Evolutionary conservation across 805 yeast species (phyloP).

Genomic region (Kurtzmaniella fragi): DNA sequence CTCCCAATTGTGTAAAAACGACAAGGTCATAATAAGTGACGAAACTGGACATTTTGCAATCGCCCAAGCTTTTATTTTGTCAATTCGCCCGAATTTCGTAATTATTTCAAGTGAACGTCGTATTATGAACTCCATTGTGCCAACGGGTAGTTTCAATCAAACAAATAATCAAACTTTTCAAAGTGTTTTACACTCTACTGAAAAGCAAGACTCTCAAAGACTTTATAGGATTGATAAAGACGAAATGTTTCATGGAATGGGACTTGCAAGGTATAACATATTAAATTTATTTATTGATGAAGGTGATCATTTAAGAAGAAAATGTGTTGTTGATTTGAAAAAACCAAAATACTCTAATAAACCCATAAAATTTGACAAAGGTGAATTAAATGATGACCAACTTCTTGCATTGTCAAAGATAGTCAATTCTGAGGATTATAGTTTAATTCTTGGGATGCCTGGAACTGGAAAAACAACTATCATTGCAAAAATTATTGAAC

Average conservation of each 20-base stretch:
- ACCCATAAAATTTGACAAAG: slow-evolving; percentile 15
- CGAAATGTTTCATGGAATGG: slow-evolving; percentile 68
- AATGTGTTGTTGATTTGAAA: slow-evolving; percentile 49
- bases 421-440: slow-evolving; percentile 63
- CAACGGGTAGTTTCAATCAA: slow-evolving; percentile 37
- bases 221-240: slow-evolving; percentile 74
- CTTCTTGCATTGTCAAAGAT: slow-evolving; percentile 60
- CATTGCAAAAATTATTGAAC: slow-evolving; percentile 67
- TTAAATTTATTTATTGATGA: slow-evolving; percentile 56
- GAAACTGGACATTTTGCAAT: slow-evolving; percentile 74
- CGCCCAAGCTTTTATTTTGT: slow-evolving; percentile 54
- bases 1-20: slow-evolving; percentile 53
- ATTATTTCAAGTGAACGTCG: slow-evolving; percentile 51
- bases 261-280: slow-evolving; percentile 71
- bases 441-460: slow-evolving; percentile 92
- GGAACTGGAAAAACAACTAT: slow-evolving; percentile 80
- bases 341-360: slow-evolving; percentile 37
- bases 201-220: slow-evolving; percentile 5
- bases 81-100: slow-evolving; percentile 39
- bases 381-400: slow-evolving; percentile 67
- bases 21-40: slow-evolving; percentile 71
- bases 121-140: slow-evolving; percentile 40
- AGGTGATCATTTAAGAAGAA: slow-evolving; percentile 43
- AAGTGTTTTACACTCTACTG: slow-evolving; percentile 34
- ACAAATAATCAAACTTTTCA: slow-evolving; percentile 45